phyloP scores from a whole-genome alignment of 176 grass and related monocot genomes.

The Ensete ventricosum region DNA sequence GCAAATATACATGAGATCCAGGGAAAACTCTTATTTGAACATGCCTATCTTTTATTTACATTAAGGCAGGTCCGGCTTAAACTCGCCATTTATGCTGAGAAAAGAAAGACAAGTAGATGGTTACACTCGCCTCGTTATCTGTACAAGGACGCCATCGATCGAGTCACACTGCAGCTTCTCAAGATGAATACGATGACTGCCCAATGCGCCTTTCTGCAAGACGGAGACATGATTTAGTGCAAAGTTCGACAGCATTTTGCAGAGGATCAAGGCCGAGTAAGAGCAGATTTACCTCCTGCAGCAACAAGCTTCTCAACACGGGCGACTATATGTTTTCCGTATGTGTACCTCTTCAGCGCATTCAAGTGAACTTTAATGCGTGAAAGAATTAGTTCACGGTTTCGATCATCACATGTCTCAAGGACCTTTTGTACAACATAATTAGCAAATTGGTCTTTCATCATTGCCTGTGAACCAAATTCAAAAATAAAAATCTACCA shows the following conservation, averaged over 20 bases:
- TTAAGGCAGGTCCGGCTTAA: conserved; percentile 39
- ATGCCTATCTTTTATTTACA: conserved; percentile 89
- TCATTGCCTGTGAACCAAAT: conserved; percentile 58
- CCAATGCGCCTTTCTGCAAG: conserved; percentile 51
- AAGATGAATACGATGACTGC: conserved; percentile 33
- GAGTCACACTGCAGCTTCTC: conserved; percentile 32
- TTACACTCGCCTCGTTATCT: conserved; percentile 80
- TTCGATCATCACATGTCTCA: conserved; percentile 84
- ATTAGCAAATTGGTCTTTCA: conserved; percentile 99
- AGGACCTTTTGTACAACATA: conserved; percentile 98
- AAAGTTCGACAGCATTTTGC: neutral
- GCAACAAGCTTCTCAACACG: conserved; percentile 95
- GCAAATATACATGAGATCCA: conserved; percentile 19
- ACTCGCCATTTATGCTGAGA: conserved; percentile 38
- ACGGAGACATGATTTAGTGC: neutral
- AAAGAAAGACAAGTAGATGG: conserved; percentile 39
- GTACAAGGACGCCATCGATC: conserved; percentile 58
- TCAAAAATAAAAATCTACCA: neutral
- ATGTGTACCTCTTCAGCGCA: conserved; percentile 88
- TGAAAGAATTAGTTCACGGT: conserved; percentile 81
- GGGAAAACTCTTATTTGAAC: conserved; percentile 62
- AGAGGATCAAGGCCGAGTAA: neutral
- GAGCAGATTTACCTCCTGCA: conserved; percentile 51
- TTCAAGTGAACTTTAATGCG: conserved; percentile 98
- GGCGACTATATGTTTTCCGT: conserved; percentile 91